phyloP scores from a whole-genome alignment of 768 basidiomycete genomes.

The Daedaleopsis nitida region DNA sequence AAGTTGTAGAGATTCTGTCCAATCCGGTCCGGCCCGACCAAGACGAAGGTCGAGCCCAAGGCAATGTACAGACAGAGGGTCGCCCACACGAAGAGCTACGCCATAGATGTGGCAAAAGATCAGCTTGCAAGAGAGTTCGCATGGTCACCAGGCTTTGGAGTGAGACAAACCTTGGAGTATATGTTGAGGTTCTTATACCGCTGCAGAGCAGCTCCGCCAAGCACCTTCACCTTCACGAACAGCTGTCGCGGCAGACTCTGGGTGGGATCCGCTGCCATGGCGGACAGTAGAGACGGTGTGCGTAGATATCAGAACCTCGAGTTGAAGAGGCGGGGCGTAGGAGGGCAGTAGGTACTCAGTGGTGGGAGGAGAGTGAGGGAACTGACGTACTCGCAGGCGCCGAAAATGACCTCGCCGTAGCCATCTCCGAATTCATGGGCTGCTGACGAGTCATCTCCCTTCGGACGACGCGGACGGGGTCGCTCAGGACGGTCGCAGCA shows the following conservation, averaged over 20 bases:
- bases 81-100: constrained; percentile 60
- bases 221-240: constrained; percentile 34
- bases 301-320: neutral
- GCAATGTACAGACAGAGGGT: constrained; percentile 56
- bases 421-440: neutral
- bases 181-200: constrained; percentile 54
- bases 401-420: neutral
- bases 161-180: constrained; percentile 52
- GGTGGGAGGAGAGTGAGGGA: neutral
- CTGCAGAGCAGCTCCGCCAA: constrained; percentile 34
- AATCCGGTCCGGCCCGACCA: constrained; percentile 65
- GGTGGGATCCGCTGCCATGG: constrained; percentile 1
- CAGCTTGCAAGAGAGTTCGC: neutral
- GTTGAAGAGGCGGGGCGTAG: neutral
- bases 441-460: neutral
- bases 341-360: no score
- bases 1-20: constrained; percentile 72
- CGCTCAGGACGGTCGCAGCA: neutral
- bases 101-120: neutral
- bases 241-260: neutral
- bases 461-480: neutral
- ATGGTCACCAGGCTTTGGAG: neutral
- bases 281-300: neutral
- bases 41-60: constrained; percentile 41
- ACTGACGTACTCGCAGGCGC: constrained; percentile 1